These are phyloP conservation scores for Inonotus obliquus DNA, from an alignment of 1,284 basidiomycete genomes.

Conservation along the genomic window DNA sequence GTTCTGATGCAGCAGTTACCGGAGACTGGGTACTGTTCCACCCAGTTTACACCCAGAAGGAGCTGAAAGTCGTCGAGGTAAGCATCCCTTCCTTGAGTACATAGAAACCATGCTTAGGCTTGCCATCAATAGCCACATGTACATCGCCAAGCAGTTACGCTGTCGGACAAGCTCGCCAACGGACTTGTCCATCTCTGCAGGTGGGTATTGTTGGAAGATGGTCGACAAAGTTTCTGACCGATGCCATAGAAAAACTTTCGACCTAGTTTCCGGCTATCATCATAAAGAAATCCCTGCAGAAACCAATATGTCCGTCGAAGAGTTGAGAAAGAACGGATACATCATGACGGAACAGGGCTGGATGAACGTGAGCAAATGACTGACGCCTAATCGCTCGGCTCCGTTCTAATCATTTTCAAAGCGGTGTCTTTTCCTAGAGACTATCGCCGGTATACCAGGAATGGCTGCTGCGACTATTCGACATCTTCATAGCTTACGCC, in stretches of 20 bases:
- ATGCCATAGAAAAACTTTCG: slow-evolving; percentile 55
- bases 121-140: slow-evolving; percentile 53
- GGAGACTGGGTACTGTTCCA: slow-evolving; percentile 84
- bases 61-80: slow-evolving; percentile 75
- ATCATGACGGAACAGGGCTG: slow-evolving; percentile 72
- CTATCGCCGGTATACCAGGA: slow-evolving; percentile 89
- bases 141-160: slow-evolving; percentile 57
- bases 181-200: slow-evolving; percentile 56
- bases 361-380: slow-evolving; percentile 49
- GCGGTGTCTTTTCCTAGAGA: slow-evolving; percentile 87
- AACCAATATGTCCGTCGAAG: slow-evolving; percentile 57
- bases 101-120: not conserved
- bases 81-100: not conserved
- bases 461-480: slow-evolving; percentile 90
- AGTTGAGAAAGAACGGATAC: slow-evolving; percentile 70
- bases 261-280: slow-evolving; percentile 78
- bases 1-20: slow-evolving; percentile 31
- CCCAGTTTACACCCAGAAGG: slow-evolving; percentile 73
- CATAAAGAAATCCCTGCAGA: slow-evolving; percentile 61
- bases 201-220: slow-evolving; percentile 26
- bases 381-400: not conserved
- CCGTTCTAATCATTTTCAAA: slow-evolving; percentile 25
- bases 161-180: slow-evolving; percentile 71
- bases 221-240: not conserved
- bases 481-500: slow-evolving; percentile 76